These are phyloP conservation scores for Vaccinium macrocarpon DNA, from an alignment of 148 eudicot species.

Conservation along the genomic window DNA sequence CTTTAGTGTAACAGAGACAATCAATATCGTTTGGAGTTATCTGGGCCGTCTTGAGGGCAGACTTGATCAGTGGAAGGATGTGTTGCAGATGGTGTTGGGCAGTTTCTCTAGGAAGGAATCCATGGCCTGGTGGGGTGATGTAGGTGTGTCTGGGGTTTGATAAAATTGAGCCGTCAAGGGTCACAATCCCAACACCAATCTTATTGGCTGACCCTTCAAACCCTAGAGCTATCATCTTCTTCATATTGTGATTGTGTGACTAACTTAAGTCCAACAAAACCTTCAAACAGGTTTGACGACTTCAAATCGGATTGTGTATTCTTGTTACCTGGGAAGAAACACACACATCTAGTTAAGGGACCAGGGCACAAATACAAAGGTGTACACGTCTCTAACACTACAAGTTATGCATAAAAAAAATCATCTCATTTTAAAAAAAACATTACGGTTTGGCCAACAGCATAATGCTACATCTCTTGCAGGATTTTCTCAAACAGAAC, in stretches of 20 bases:
- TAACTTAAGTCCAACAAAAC: not conserved
- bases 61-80: slow-evolving; percentile 63
- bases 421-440: not conserved
- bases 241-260: slow-evolving; percentile 27
- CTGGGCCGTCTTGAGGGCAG: slow-evolving; percentile 60
- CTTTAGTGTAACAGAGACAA: slow-evolving; percentile 93
- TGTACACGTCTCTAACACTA: not conserved
- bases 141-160: slow-evolving; percentile 92
- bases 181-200: slow-evolving; percentile 85
- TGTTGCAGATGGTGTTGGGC: slow-evolving; percentile 88
- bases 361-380: not conserved
- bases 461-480: no score
- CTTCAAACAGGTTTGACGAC: not conserved
- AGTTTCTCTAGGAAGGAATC: slow-evolving; percentile 91
- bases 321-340: not conserved
- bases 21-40: slow-evolving; percentile 64
- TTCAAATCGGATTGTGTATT: not conserved
- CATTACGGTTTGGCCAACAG: no score
- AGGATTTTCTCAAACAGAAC: no score
- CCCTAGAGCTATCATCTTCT: slow-evolving; percentile 74
- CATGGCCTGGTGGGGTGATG: slow-evolving; percentile 93
- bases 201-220: slow-evolving; percentile 97
- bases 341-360: not conserved
- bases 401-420: not conserved
- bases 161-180: slow-evolving; percentile 75